Percentiles rank a stretch among this genome's conserved stretches.
phyloP scores from a whole-genome alignment of 2,329 filamentous ascomycete genomes.

The Moelleriella libera region DNA sequence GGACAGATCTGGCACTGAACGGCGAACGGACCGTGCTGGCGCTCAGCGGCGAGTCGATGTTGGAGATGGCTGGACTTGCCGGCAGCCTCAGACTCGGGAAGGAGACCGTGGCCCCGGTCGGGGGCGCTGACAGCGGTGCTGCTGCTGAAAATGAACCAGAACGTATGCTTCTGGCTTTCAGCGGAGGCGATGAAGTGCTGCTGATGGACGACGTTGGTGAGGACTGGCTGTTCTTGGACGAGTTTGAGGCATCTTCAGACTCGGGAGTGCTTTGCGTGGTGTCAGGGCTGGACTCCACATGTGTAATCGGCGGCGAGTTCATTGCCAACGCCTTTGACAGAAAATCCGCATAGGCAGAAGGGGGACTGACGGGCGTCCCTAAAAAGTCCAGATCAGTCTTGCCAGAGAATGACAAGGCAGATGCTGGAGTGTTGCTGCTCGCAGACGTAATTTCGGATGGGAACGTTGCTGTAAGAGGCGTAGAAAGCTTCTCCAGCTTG shows the following conservation, averaged over 20 bases:
- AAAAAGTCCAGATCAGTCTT: conserved; percentile 38
- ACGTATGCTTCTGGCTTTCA: conserved; percentile 24
- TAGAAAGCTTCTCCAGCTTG: conserved; percentile 48
- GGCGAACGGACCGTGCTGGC: conserved; percentile 50
- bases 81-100: conserved; percentile 62
- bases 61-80: conserved; percentile 56
- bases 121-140: conserved; percentile 43
- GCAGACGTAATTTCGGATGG: conserved; percentile 47
- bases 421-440: conserved; percentile 56
- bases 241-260: conserved; percentile 39
- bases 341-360: conserved; percentile 82
- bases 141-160: conserved; percentile 37
- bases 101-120: conserved; percentile 40
- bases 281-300: conserved; percentile 33
- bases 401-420: conserved; percentile 22
- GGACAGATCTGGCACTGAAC: conserved; percentile 50
- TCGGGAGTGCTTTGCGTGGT: conserved; percentile 40
- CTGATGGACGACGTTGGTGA: conserved; percentile 25
- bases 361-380: conserved; percentile 88
- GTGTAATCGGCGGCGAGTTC: conserved; percentile 50
- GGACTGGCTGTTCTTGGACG: conserved; percentile 38
- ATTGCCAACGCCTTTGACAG: conserved; percentile 65
- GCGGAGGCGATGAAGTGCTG: conserved; percentile 18
- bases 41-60: conserved; percentile 55
- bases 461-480: conserved; percentile 48